Conservation (phyloP, 2,329 filamentous ascomycete species). For the Pseudogymnoascus sp. region DNA sequence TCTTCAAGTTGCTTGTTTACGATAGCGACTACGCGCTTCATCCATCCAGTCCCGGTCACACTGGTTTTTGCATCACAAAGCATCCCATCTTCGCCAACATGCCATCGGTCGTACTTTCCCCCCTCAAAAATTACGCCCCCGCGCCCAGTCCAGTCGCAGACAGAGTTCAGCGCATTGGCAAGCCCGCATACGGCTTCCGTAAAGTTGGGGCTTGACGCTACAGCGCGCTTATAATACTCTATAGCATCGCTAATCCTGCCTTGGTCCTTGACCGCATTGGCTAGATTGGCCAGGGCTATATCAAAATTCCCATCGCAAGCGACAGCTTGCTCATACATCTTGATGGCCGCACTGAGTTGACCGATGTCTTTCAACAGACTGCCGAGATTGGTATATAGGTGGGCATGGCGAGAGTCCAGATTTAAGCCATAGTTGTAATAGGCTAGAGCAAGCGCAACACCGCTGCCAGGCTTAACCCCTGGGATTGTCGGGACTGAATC, state of each 20-base stretch:
- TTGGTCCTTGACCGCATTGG: slow-evolving; percentile 96
- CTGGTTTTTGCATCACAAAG: slow-evolving; percentile 65
- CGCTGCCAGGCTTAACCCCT: slow-evolving; percentile 78
- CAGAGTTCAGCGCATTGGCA: slow-evolving; percentile 90
- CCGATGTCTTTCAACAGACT: slow-evolving; percentile 95
- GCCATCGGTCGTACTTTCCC: slow-evolving; percentile 80
- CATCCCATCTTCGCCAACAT: slow-evolving; percentile 80
- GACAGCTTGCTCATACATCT: slow-evolving; percentile 95
- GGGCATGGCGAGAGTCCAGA: slow-evolving; percentile 82
- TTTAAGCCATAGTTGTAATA: slow-evolving; percentile 94
- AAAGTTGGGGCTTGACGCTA: slow-evolving; percentile 88
- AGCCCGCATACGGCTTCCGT: slow-evolving; percentile 94
- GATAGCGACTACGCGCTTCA: slow-evolving; percentile 84
- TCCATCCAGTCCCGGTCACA: slow-evolving; percentile 66
- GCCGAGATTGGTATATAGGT: slow-evolving; percentile 93
- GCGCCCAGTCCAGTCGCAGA: slow-evolving; percentile 88
- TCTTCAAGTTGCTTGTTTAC: slow-evolving; percentile 83
- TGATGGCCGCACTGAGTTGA: slow-evolving; percentile 82
- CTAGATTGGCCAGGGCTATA: slow-evolving; percentile 91
- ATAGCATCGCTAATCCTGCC: slow-evolving; percentile 91
- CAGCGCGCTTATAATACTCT: slow-evolving; percentile 81
- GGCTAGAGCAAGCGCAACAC: slow-evolving; percentile 76
- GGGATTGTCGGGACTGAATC: slow-evolving; percentile 51
- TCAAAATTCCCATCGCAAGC: slow-evolving; percentile 90
- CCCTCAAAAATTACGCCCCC: slow-evolving; percentile 74